Evolutionary conservation across 1,284 basidiomycete genomes (phyloP).

Genomic region (Phellopilus nigrolimitatus): DNA sequence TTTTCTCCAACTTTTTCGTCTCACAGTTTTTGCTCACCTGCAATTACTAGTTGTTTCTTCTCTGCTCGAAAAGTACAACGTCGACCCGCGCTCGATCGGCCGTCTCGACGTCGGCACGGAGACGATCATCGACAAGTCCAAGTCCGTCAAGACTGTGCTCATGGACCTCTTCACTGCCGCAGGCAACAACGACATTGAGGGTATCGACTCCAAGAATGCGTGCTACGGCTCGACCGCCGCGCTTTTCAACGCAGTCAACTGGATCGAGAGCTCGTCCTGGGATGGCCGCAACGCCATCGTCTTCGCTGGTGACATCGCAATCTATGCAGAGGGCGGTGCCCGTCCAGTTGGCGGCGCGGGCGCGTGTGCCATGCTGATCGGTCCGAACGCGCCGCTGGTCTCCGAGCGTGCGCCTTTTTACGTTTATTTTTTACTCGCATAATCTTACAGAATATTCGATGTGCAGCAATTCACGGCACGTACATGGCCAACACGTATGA

Average conservation of each 20-base stretch:
- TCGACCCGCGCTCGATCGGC: constrained; percentile 95
- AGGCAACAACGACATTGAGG: constrained; percentile 97
- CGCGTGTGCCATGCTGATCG: constrained; percentile 91
- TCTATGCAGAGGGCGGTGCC: constrained; percentile 95
- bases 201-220: constrained; percentile 98
- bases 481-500: constrained; percentile 99
- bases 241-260: constrained; percentile 96
- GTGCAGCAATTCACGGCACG: constrained; percentile 89
- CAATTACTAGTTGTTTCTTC: constrained; percentile 68
- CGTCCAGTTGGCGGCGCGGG: constrained; percentile 97
- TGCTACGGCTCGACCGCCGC: constrained; percentile 99
- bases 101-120: constrained; percentile 98
- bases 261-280: constrained; percentile 97
- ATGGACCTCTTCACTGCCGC: constrained; percentile 95
- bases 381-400: constrained; percentile 93
- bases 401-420: constrained; percentile 82
- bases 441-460: constrained; percentile 55
- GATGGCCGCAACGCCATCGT: constrained; percentile 98
- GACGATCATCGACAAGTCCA: constrained; percentile 99
- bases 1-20: constrained; percentile 1
- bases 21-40: constrained; percentile 11
- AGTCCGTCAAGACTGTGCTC: constrained; percentile 96
- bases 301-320: constrained; percentile 95
- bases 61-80: constrained; percentile 90
- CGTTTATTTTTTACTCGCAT: constrained; percentile 30